These are phyloP conservation scores for Herpetospermum pedunculosum DNA, from an alignment of 306 rosid species.

Conservation along the genomic window DNA sequence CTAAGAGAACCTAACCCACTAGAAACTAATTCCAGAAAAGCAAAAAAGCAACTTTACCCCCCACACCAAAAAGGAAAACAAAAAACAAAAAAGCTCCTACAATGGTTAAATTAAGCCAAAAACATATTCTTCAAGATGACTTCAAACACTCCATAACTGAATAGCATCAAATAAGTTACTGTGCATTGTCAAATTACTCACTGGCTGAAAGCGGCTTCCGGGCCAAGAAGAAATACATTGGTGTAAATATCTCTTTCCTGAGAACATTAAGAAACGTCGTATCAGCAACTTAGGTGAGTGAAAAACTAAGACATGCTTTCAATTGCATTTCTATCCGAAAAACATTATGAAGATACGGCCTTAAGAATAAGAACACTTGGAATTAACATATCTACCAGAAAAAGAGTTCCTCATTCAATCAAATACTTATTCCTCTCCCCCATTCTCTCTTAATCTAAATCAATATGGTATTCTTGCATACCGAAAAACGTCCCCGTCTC, in stretches of 20 bases:
- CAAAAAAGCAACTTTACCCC: not conserved
- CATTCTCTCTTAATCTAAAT: not conserved
- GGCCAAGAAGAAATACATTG: conserved; percentile 91
- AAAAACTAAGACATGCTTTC: not conserved
- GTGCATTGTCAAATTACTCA: conserved; percentile 9
- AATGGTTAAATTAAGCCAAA: conserved; percentile 1
- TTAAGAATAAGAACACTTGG: not conserved
- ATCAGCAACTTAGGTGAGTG: not conserved
- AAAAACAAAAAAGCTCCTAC: not conserved
- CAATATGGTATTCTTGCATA: not conserved
- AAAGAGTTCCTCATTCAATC: not conserved
- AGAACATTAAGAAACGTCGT: conserved; percentile 4
- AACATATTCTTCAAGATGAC: not conserved
- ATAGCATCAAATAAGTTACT: not conserved
- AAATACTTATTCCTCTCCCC: not conserved
- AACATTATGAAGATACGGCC: not conserved
- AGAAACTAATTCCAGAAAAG: not conserved
- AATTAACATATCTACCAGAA: not conserved
- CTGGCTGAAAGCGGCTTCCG: conserved; percentile 49
- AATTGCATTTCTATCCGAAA: not conserved
- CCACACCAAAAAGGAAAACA: not conserved
- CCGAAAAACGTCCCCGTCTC: no score
- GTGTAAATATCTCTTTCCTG: conserved; percentile 94
- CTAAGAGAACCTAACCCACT: not conserved
- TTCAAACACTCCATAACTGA: not conserved